These are phyloP conservation scores for Tritrichomonas foetus DNA, from an alignment of 208 protist species.

Conservation along the genomic window DNA sequence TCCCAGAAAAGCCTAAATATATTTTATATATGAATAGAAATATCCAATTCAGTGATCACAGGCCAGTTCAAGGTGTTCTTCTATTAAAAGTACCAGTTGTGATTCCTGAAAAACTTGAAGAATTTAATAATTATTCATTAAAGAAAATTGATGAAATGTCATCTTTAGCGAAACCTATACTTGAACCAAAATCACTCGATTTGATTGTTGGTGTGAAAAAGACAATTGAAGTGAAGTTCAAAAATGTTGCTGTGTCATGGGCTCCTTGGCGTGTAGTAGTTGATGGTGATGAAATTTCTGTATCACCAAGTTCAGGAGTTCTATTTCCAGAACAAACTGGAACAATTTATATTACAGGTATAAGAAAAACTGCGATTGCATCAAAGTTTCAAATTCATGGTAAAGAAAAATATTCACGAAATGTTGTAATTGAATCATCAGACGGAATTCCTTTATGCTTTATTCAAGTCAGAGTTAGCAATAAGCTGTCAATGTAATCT, in stretches of 20 bases:
- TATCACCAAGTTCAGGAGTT: no score
- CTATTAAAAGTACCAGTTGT: background rate
- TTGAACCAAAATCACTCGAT: background rate
- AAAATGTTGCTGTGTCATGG: background rate
- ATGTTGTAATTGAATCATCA: no score
- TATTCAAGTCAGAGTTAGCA: no score
- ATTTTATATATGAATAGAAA: background rate
- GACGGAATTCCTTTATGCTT: no score
- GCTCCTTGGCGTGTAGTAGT: background rate
- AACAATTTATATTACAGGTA: no score
- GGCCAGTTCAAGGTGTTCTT: background rate
- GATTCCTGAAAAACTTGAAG: background rate
- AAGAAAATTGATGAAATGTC: background rate
- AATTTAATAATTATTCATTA: background rate
- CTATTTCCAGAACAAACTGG: no score
- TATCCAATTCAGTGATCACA: background rate
- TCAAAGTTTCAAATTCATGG: no score
- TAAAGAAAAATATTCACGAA: no score
- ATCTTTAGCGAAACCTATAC: background rate
- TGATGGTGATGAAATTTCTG: no score
- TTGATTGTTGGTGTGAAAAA: background rate
- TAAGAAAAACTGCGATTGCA: no score
- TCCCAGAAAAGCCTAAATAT: background rate
- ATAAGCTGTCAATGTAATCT: no score
- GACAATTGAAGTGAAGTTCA: background rate